Conservation (phyloP, 2,329 filamentous ascomycete genomes). For the Emericellopsis cladophorae region DNA sequence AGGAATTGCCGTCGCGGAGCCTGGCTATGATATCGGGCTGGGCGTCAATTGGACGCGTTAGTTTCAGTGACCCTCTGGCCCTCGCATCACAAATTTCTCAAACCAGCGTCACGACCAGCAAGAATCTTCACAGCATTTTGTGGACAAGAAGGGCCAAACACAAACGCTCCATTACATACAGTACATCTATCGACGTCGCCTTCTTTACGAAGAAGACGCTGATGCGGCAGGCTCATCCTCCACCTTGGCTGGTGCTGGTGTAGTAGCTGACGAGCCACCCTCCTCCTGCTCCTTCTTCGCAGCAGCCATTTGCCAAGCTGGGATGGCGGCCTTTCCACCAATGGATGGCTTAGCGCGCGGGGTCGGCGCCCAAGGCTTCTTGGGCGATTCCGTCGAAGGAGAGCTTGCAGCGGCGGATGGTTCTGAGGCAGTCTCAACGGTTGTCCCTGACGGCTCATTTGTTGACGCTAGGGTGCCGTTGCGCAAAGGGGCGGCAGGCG, state of each 20-base stretch:
- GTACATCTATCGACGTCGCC: too few species aligned
- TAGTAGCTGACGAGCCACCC: conserved; percentile 2
- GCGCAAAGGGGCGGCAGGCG: neutral
- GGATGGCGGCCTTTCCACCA: conserved; percentile 53
- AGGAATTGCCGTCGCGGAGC: too few species aligned
- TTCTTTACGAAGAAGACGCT: neutral
- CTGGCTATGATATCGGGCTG: too few species aligned
- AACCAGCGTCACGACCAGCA: too few species aligned
- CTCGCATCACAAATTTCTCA: too few species aligned
- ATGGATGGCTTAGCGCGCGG: conserved; percentile 44
- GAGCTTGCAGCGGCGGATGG: neutral
- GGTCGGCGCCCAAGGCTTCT: conserved; percentile 28
- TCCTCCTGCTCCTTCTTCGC: conserved; percentile 43
- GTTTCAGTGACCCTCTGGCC: too few species aligned
- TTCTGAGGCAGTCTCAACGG: conserved; percentile 11
- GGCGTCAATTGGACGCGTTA: too few species aligned
- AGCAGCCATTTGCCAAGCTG: conserved; percentile 68
- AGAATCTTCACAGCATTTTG: too few species aligned
- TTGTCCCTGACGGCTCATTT: conserved; percentile 5
- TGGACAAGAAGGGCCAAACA: too few species aligned
- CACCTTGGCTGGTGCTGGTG: neutral
- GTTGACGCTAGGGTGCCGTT: neutral
- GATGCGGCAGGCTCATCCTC: neutral
- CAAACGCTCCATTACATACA: too few species aligned
- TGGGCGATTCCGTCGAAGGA: conserved; percentile 1